These are phyloP conservation scores for Fusarium chuoi DNA, from an alignment of 2,329 filamentous ascomycete genomes.

Conservation along the genomic window DNA sequence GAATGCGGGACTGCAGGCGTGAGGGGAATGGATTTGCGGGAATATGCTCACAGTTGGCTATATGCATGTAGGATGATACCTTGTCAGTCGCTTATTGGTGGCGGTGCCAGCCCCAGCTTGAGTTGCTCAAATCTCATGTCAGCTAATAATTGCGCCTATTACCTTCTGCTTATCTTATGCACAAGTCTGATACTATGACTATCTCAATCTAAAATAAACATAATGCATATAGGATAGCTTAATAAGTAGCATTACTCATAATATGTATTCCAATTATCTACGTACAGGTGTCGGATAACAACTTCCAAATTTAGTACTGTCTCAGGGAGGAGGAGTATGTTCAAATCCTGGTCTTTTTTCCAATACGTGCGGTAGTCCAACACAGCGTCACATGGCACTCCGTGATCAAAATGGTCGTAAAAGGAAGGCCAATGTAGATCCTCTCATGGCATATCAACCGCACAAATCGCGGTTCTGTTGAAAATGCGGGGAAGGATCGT, in stretches of 20 bases:
- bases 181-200: not conserved
- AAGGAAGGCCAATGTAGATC: not conserved
- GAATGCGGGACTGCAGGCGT: not conserved
- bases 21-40: not conserved
- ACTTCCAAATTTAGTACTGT: too few relatives aligned
- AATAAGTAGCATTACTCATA: too few relatives aligned
- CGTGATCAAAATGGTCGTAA: not conserved
- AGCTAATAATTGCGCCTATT: not conserved
- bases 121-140: not conserved
- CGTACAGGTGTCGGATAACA: too few relatives aligned
- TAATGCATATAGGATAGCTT: too few relatives aligned
- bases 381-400: too few relatives aligned
- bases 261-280: too few relatives aligned
- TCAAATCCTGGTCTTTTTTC: too few relatives aligned
- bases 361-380: too few relatives aligned
- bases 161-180: not conserved
- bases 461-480: not conserved
- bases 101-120: not conserved
- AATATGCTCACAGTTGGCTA: not conserved
- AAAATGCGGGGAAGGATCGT: not conserved
- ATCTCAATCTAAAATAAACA: not conserved
- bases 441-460: not conserved
- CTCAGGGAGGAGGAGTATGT: too few relatives aligned
- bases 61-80: not conserved
- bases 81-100: not conserved